These are phyloP conservation scores for Suzukiozyma palmioleophila DNA, from an alignment of 1,139 yeast species.

Conservation along the genomic window DNA sequence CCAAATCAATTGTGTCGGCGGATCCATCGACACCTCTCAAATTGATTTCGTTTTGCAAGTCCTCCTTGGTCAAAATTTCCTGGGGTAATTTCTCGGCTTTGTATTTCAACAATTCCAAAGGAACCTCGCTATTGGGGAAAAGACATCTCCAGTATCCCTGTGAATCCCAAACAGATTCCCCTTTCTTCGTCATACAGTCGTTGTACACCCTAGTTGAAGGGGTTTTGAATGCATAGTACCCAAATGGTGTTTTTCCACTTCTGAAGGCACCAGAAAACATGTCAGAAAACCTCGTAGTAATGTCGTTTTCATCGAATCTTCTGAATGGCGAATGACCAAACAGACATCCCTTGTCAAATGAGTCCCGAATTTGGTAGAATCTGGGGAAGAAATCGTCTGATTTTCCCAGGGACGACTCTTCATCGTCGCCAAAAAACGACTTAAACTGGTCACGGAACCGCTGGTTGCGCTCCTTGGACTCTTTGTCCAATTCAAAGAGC, in stretches of 20 bases:
- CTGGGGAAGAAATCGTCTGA: constrained; percentile 8
- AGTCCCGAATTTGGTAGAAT: constrained; percentile 10
- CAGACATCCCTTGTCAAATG: constrained; percentile 5
- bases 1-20: constrained; percentile 30
- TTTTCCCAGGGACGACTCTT: neutral
- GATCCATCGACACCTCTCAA: constrained; percentile 10
- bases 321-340: constrained; percentile 1
- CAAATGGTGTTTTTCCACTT: constrained; percentile 34
- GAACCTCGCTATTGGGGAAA: constrained; percentile 57
- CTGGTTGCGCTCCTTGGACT: constrained; percentile 4
- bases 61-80: constrained; percentile 50
- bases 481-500: constrained; percentile 12
- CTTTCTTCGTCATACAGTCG: constrained; percentile 59
- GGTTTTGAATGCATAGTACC: constrained; percentile 52
- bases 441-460: constrained; percentile 6
- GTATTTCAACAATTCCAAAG: constrained; percentile 26
- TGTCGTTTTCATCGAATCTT: constrained; percentile 7
- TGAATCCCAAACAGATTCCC: constrained; percentile 74
- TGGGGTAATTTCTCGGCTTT: constrained; percentile 23
- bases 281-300: constrained; percentile 9
- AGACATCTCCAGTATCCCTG: constrained; percentile 85
- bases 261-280: constrained; percentile 10
- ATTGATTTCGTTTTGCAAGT: constrained; percentile 25
- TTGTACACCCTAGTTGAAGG: constrained; percentile 62
- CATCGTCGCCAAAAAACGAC: constrained; percentile 7